A percentile compares a stretch with the other conserved stretches of the same genome.
Evolutionary conservation across 805 yeast species (phyloP).

Genomic region (Ogataea nonfermentans): DNA sequence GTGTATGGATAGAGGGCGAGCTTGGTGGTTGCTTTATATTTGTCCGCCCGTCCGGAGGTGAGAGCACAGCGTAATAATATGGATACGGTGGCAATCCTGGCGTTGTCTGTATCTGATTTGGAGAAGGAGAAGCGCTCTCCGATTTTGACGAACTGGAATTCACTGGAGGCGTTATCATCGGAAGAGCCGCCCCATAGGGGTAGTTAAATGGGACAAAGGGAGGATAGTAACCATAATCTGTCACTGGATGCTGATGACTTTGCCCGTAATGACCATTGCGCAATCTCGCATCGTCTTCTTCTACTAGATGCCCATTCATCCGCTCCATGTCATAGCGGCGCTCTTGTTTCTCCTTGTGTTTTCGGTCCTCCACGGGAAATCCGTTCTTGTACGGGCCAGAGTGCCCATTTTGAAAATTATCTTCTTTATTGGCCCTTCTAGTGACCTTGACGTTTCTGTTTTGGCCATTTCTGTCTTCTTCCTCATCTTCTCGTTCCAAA

Average conservation of each 20-base stretch:
- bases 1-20: neutral
- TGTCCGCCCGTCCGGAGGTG: constrained; percentile 2
- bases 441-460: constrained; percentile 16
- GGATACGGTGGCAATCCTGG: constrained; percentile 13
- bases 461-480: constrained; percentile 5
- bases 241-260: constrained; percentile 7
- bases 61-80: constrained; percentile 17
- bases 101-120: constrained; percentile 2
- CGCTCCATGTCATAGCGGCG: neutral
- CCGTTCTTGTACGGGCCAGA: constrained; percentile 22
- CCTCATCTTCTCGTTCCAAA: constrained; percentile 15
- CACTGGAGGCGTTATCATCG: constrained; percentile 4
- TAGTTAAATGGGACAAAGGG: constrained; percentile 17
- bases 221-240: constrained; percentile 17
- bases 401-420: constrained; percentile 24
- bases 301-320: constrained; percentile 19
- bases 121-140: constrained; percentile 6
- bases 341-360: neutral
- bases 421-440: constrained; percentile 15
- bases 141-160: constrained; percentile 1
- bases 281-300: constrained; percentile 8
- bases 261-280: constrained; percentile 5
- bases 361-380: constrained; percentile 21
- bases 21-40: neutral
- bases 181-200: constrained; percentile 11